Percentiles rank a stretch among this genome's conserved stretches.
These are phyloP conservation scores for Apostasia shenzhenica DNA, from an alignment of 106 monocot species.

Conservation along the genomic window DNA sequence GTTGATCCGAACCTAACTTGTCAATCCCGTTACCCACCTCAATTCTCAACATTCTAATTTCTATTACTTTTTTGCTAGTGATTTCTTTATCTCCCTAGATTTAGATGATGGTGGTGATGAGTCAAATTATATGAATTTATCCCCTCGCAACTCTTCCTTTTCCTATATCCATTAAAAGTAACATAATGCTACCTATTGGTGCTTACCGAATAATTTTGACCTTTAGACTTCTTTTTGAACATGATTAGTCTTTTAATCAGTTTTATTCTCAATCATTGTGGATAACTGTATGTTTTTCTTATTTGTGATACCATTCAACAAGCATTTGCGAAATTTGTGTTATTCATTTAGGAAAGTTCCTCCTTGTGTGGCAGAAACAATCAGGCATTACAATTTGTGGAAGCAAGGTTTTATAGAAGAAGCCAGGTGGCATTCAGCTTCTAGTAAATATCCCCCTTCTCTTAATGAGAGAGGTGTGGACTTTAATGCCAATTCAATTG, in stretches of 20 bases:
- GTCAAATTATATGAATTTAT: background rate
- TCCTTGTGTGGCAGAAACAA: constrained; percentile 40
- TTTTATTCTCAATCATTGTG: background rate
- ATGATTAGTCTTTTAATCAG: background rate
- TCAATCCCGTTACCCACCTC: too few relatives aligned
- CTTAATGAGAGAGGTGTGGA: constrained; percentile 17
- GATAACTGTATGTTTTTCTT: background rate
- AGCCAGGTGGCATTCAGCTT: constrained; percentile 23
- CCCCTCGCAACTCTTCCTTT: background rate
- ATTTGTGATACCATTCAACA: background rate
- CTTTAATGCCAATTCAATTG: constrained; percentile 23
- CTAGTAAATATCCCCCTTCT: constrained; percentile 26
- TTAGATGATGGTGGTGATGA: background rate
- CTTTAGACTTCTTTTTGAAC: background rate
- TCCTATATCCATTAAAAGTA: background rate
- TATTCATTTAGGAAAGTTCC: background rate
- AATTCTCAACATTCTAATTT: too few relatives aligned
- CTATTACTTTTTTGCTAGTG: background rate
- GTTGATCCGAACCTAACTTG: too few relatives aligned
- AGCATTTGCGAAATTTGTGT: background rate
- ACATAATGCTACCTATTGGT: background rate
- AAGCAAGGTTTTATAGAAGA: constrained; percentile 55
- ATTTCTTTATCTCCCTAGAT: background rate
- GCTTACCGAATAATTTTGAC: background rate
- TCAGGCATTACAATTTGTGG: constrained; percentile 52